Conservation (phyloP, 805 yeast species). For the Teunomyces barrocoloradensis region DNA sequence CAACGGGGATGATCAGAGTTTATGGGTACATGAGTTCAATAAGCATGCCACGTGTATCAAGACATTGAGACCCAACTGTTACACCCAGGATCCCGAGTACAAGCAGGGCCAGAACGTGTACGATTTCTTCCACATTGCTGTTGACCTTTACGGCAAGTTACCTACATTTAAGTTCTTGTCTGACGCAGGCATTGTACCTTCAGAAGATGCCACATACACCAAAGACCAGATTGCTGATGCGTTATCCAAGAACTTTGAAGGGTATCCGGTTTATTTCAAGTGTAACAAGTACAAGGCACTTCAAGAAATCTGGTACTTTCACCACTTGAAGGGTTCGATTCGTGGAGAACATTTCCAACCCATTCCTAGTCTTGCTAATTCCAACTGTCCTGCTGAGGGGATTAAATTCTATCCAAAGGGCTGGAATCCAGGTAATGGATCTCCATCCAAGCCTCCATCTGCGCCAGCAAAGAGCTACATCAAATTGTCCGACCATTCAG, state of each 20-base stretch:
- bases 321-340: conserved; percentile 22
- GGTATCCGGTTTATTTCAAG: conserved; percentile 56
- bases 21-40: conserved; percentile 92
- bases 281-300: conserved; percentile 51
- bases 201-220: conserved; percentile 53
- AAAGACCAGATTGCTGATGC: conserved; percentile 55
- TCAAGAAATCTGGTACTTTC: conserved; percentile 27
- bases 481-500: conserved; percentile 49
- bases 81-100: conserved; percentile 31
- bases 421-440: conserved; percentile 3
- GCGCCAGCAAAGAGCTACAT: conserved; percentile 28
- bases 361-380: conserved; percentile 51
- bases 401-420: conserved; percentile 75
- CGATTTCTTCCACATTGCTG: conserved; percentile 66
- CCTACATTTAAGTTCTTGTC: conserved; percentile 68
- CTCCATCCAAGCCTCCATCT: conserved; percentile 18
- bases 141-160: conserved; percentile 52
- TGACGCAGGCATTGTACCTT: conserved; percentile 72
- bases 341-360: conserved; percentile 11
- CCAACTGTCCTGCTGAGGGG: conserved; percentile 68
- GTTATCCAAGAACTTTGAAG: conserved; percentile 46
- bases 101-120: conserved; percentile 46
- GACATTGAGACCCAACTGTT: conserved; percentile 73
- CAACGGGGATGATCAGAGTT: conserved; percentile 60
- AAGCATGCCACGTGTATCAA: conserved; percentile 93